Evolutionary conservation across 148 eudicot genomes (phyloP), one percentile per base, ranked within the genome.

Genomic region (Vaccinium darrowii): DNA sequence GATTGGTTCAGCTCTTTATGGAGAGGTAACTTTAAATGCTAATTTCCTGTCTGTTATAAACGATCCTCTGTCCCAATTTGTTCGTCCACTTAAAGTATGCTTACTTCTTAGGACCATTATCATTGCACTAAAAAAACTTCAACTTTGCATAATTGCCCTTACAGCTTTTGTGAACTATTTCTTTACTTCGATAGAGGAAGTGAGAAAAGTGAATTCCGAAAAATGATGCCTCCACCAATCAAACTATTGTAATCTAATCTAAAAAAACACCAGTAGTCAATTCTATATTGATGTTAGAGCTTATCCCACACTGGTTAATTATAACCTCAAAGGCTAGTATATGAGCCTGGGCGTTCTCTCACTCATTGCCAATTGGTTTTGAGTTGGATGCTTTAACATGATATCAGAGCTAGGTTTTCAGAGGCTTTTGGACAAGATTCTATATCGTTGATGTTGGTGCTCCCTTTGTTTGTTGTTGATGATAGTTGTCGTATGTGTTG

Each of bases 1-100:
- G n/a, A 84, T 84, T 76, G 95, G 98, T 47, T 89, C 92, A 25
- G 76, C 94, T 62, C 95, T 96, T 15, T 93, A 91, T 87, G 88
- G 98, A 79, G 89, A 94, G 97, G 98, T 95, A 84, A 39, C 76
- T 78, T 56, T 50, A 36, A 14, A 36, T 43, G 3, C 30, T 53
- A 58, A 43, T 84, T 27, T 13, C 73, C 25, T 18, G 74, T 69
- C 27, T 30, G 74, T 69, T 27, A 27, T 5, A 30, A 19, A 23
- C n/a, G 39, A 27, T 1, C 74, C 7, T 27, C 0, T 23, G 30
- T 65, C 14, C 33, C 72, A 65, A 10, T 65, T 23, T 9, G 30
- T 65, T 65, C 23, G 25, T 23, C 72, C 72, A 65, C 23, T 65
- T 65, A 23, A n/a, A 65, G 14, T 23, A 10, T 10, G 30, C 72